Percentiles rank a stretch among this genome's conserved stretches.
Conservation (phyloP, 108 stramenopile species). For the Stephanodiscus triporus region DNA sequence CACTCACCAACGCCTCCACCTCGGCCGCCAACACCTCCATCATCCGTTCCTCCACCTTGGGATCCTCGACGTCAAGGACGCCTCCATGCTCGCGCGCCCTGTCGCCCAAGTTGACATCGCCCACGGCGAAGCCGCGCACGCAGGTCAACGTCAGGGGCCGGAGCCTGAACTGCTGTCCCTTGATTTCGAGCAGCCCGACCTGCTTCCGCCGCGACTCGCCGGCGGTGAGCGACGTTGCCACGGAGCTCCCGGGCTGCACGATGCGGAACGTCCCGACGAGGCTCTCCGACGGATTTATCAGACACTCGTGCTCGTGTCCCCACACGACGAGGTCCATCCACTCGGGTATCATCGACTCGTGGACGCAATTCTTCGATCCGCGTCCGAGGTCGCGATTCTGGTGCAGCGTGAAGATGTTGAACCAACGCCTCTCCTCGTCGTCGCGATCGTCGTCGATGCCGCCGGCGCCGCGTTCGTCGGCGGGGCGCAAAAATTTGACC, state of each 20-base stretch:
- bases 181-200: conserved; percentile 83
- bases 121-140: conserved; percentile 83
- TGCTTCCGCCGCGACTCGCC: conserved; percentile 94
- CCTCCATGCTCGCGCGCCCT: conserved; percentile 34
- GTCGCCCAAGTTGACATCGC: conserved; percentile 61
- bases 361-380: conserved; percentile 95
- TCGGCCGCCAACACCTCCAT: conserved; percentile 59
- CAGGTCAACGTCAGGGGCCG: conserved; percentile 72
- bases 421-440: conserved; percentile 54
- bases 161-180: conserved; percentile 75
- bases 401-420: conserved; percentile 96
- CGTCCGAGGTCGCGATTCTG: conserved; percentile 97
- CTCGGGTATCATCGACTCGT: conserved; percentile 97
- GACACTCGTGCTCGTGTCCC: conserved; percentile 98
- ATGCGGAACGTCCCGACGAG: conserved; percentile 94
- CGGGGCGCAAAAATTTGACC: conserved; percentile 77
- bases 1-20: conserved; percentile 66
- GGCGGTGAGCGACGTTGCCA: conserved; percentile 87
- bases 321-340: conserved; percentile 97
- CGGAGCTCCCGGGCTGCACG: conserved; percentile 93
- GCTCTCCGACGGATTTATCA: conserved; percentile 82
- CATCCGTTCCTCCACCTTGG: conserved; percentile 78
- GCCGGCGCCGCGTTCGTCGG: conserved; percentile 28
- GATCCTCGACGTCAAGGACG: conserved; percentile 75
- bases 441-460: conserved; percentile 45